Percentiles rank a stretch among this genome's conserved stretches.
phyloP scores from a whole-genome alignment of 1,139 yeast species.

The Trichomonascaceae sp. region DNA sequence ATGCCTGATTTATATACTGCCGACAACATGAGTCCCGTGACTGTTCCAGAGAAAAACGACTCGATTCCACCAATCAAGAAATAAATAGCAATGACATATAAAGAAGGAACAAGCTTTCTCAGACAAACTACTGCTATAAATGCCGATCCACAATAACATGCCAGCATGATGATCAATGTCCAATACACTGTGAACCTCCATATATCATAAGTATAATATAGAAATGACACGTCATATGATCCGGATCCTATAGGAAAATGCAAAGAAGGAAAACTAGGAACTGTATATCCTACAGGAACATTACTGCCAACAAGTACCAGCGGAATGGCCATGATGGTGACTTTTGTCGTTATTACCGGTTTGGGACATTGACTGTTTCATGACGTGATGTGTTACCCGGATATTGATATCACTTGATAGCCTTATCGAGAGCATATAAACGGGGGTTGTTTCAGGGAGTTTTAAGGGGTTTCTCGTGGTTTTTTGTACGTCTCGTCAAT shows the following conservation, averaged over 20 bases:
- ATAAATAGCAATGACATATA: conserved; percentile 39
- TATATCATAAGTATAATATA: conserved; percentile 68
- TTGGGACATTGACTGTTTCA: neutral
- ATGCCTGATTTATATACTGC: conserved; percentile 67
- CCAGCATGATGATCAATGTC: conserved; percentile 61
- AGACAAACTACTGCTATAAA: conserved; percentile 52
- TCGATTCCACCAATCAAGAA: conserved; percentile 49
- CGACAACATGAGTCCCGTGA: conserved; percentile 60
- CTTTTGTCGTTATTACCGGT: too few species aligned
- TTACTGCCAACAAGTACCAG: conserved; percentile 23
- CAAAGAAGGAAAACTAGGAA: conserved; percentile 78
- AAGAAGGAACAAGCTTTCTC: conserved; percentile 36
- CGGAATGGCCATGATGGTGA: conserved; percentile 6
- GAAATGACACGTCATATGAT: conserved; percentile 47
- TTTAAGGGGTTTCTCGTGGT: neutral
- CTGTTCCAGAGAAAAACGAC: conserved; percentile 65
- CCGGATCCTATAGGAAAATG: conserved; percentile 55
- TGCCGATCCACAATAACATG: conserved; percentile 63
- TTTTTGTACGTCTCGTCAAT: neutral
- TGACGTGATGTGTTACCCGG: neutral
- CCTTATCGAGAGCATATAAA: neutral
- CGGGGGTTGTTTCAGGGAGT: neutral
- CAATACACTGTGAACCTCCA: conserved; percentile 81
- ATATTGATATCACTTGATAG: neutral
- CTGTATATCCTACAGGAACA: conserved; percentile 72